A percentile compares a stretch with the other conserved stretches of the same genome.
Evolutionary conservation across 2,329 filamentous ascomycete genomes (phyloP).

Genomic region (Cladosporium sp.): DNA sequence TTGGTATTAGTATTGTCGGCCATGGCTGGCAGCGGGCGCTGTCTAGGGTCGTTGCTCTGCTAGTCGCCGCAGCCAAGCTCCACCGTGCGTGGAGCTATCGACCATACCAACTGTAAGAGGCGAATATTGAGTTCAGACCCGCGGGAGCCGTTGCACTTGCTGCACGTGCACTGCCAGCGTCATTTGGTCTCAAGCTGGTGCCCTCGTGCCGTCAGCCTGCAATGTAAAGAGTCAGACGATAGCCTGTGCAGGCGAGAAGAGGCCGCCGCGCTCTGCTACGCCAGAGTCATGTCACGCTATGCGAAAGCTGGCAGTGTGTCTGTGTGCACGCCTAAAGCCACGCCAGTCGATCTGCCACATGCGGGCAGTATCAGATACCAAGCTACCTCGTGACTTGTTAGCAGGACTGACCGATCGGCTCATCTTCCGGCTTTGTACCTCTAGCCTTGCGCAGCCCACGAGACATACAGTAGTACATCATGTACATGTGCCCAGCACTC

Average conservation of each 20-base stretch:
- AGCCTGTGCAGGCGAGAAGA: background rate
- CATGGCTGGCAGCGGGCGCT: conserved; percentile 4
- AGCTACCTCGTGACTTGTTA: too few relatives aligned
- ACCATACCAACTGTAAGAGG: background rate
- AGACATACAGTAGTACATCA: too few relatives aligned
- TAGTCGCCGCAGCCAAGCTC: background rate
- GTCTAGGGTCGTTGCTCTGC: background rate
- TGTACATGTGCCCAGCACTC: too few relatives aligned
- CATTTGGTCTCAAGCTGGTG: conserved; percentile 4
- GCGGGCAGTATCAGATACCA: too few relatives aligned
- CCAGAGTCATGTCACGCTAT: background rate
- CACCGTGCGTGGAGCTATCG: conserved; percentile 9
- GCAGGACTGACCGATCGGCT: too few relatives aligned
- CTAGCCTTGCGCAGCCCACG: too few relatives aligned
- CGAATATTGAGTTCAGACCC: background rate
- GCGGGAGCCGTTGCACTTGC: background rate
- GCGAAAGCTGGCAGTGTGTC: background rate
- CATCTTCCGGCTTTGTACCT: too few relatives aligned
- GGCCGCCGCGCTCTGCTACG: background rate
- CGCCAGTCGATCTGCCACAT: too few relatives aligned
- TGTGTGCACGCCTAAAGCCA: too few relatives aligned
- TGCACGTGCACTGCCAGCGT: conserved; percentile 9
- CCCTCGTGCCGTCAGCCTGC: background rate
- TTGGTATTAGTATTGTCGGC: background rate
- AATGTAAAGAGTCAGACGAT: background rate